Evolutionary conservation across 768 basidiomycete species (phyloP).

Genomic region (Pleurotus ostreatus): DNA sequence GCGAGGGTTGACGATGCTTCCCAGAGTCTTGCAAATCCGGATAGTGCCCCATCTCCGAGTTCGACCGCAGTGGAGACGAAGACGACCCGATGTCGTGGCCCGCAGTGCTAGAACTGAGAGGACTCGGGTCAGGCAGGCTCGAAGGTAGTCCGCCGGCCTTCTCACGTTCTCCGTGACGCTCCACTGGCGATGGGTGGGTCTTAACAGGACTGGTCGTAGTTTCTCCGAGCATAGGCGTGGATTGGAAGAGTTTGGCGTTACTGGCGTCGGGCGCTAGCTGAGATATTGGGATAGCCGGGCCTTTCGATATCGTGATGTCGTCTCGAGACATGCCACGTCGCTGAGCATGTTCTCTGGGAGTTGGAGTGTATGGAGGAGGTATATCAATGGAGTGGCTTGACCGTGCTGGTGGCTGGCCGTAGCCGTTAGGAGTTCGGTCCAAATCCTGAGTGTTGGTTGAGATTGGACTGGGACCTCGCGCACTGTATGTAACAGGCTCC

Average conservation of each 20-base stretch:
- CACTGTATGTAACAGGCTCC: constrained; percentile 41
- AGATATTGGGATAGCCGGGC: constrained; percentile 50
- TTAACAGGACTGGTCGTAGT: constrained; percentile 48
- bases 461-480: constrained; percentile 22
- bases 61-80: constrained; percentile 49
- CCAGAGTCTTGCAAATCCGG: constrained; percentile 51
- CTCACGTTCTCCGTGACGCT: constrained; percentile 22
- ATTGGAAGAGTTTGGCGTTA: constrained; percentile 59
- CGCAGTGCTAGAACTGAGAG: constrained; percentile 50
- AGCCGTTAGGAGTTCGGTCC: constrained; percentile 23
- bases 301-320: constrained; percentile 46
- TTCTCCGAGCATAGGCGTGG: constrained; percentile 18
- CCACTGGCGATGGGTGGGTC: constrained; percentile 46
- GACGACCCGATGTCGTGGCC: constrained; percentile 24
- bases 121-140: constrained; percentile 50
- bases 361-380: constrained; percentile 18
- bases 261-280: constrained; percentile 48
- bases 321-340: constrained; percentile 52
- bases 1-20: constrained; percentile 41
- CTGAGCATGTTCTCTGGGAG: constrained; percentile 23
- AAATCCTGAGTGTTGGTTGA: constrained; percentile 21
- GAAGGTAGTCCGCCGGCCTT: constrained; percentile 27
- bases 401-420: constrained; percentile 35
- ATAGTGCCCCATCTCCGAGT: constrained; percentile 83
- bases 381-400: constrained; percentile 50